Conservation (phyloP, 495 filamentous ascomycete species). For the Evernia prunastri region DNA sequence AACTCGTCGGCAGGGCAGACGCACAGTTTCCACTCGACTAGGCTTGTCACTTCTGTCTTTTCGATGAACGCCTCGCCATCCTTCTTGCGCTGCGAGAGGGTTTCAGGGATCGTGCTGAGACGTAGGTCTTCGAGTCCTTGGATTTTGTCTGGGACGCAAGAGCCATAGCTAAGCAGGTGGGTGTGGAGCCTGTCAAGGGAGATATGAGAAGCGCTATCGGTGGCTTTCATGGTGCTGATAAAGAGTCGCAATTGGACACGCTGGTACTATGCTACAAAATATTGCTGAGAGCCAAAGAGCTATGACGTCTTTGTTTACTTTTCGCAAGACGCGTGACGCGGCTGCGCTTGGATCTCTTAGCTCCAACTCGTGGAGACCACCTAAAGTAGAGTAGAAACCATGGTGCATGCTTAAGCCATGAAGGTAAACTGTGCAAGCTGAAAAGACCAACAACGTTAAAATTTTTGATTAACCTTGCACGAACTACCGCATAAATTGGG, state of each 20-base stretch:
- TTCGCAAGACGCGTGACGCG: too few species aligned
- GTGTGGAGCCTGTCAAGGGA: not conserved
- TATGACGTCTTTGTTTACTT: slow-evolving; percentile 10
- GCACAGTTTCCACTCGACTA: slow-evolving; percentile 34
- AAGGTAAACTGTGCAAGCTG: too few species aligned
- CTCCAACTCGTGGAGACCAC: too few species aligned
- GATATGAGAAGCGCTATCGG: slow-evolving; percentile 1
- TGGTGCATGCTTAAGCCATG: too few species aligned
- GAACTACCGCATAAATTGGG: too few species aligned
- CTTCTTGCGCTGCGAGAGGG: slow-evolving; percentile 16
- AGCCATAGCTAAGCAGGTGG: slow-evolving; percentile 10
- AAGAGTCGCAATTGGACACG: not conserved
- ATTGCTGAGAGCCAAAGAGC: not conserved
- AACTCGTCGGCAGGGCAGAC: not conserved
- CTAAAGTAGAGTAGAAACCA: too few species aligned
- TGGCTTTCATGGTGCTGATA: slow-evolving; percentile 8
- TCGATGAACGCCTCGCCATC: slow-evolving; percentile 22
- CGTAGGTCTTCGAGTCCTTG: slow-evolving; percentile 17
- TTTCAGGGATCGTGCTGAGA: slow-evolving; percentile 15
- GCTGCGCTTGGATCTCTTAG: too few species aligned
- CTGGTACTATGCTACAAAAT: too few species aligned
- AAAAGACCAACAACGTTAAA: too few species aligned
- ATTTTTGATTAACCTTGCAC: too few species aligned
- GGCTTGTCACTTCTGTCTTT: slow-evolving; percentile 28
- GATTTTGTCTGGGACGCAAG: slow-evolving; percentile 13